A percentile compares a stretch with the other conserved stretches of the same genome.
Conservation (phyloP, 495 filamentous ascomycete species). For the Aspergillus mulundensis region DNA sequence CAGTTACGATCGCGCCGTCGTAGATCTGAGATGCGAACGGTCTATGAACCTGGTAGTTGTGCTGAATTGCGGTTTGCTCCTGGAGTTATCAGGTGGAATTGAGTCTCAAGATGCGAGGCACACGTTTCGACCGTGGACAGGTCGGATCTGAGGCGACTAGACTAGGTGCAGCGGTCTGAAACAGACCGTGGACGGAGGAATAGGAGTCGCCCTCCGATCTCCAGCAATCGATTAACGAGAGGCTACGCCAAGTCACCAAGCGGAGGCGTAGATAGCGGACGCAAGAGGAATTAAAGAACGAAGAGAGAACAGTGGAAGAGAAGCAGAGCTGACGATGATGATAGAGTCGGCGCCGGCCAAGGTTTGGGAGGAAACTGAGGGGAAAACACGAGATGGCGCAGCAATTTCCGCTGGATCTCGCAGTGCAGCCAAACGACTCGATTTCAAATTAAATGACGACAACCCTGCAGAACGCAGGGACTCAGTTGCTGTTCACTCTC, state of each 20-base stretch:
- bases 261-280: neutral
- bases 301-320: neutral
- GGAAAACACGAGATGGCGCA: slow-evolving; percentile 5
- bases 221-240: neutral
- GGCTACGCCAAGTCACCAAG: neutral
- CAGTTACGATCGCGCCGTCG: slow-evolving; percentile 27
- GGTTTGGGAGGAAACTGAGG: neutral
- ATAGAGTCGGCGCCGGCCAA: neutral
- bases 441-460: neutral
- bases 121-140: neutral
- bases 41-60: slow-evolving; percentile 6
- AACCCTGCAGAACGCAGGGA: slow-evolving; percentile 9
- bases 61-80: neutral
- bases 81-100: neutral
- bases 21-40: slow-evolving; percentile 20
- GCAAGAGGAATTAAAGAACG: neutral
- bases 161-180: slow-evolving; percentile 1
- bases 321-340: neutral
- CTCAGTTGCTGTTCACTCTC: neutral
- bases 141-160: neutral
- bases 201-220: neutral
- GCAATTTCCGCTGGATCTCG: neutral
- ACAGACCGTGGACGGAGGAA: slow-evolving; percentile 1
- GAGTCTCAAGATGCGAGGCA: neutral
- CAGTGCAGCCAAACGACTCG: neutral